phyloP scores from a whole-genome alignment of 257 asterid genomes.

The Rhazya stricta region DNA sequence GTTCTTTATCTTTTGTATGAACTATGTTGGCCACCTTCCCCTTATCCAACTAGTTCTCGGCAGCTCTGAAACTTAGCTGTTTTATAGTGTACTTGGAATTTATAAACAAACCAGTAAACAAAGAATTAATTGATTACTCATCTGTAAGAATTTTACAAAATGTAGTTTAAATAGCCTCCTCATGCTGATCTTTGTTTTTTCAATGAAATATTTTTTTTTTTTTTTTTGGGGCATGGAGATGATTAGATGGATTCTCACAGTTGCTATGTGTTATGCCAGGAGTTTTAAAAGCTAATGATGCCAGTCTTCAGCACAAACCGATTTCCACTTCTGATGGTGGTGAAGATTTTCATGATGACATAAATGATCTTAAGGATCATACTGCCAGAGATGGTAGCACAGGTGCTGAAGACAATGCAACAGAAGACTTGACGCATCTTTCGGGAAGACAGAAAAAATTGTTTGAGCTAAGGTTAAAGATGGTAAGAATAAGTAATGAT shows the following conservation, averaged over 20 bases:
- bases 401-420: constrained; percentile 32
- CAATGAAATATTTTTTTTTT: not conserved
- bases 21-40: not conserved
- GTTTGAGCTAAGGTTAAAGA: constrained; percentile 72
- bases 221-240: no score
- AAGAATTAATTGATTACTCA: not conserved
- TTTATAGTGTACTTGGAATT: no score
- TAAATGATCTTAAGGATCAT: constrained; percentile 26
- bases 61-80: not conserved
- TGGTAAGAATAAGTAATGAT: constrained; percentile 41
- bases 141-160: not conserved
- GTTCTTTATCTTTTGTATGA: not conserved
- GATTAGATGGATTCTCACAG: not conserved
- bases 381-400: constrained; percentile 36
- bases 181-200: not conserved
- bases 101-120: not conserved
- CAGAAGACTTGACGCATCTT: constrained; percentile 38
- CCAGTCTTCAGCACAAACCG: constrained; percentile 19
- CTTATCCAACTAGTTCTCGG: not conserved
- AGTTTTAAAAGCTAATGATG: constrained; percentile 21
- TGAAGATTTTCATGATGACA: constrained; percentile 32
- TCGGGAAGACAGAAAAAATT: constrained; percentile 71
- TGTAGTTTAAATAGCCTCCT: not conserved
- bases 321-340: constrained; percentile 25
- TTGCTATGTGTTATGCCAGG: constrained; percentile 28